These are phyloP conservation scores for Podospora sp. DNA, from an alignment of 495 filamentous ascomycete species.

Conservation along the genomic window DNA sequence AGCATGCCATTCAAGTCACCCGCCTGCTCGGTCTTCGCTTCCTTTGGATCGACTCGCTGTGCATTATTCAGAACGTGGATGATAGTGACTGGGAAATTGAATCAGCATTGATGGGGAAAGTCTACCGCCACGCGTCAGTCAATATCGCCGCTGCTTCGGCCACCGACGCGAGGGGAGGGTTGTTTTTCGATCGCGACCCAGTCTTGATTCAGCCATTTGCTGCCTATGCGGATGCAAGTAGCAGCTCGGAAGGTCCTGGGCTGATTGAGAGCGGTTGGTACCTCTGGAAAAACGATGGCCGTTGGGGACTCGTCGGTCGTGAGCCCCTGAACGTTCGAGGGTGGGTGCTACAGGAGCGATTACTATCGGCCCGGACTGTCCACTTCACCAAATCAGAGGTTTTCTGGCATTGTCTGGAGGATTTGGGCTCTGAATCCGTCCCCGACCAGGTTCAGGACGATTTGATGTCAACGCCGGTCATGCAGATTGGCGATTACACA, in stretches of 20 bases:
- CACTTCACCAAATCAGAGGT: conserved; percentile 37
- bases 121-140: conserved; percentile 34
- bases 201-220: conserved; percentile 2
- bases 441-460: background rate
- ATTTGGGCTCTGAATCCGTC: background rate
- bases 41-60: conserved; percentile 25
- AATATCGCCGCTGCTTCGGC: conserved; percentile 36
- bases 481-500: background rate
- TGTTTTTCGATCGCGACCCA: conserved; percentile 20
- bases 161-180: conserved; percentile 16
- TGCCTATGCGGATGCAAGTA: background rate
- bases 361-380: conserved; percentile 39
- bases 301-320: conserved; percentile 27
- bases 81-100: conserved; percentile 36
- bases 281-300: conserved; percentile 28
- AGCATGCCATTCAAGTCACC: conserved; percentile 28
- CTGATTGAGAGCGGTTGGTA: background rate
- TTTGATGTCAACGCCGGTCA: background rate
- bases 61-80: conserved; percentile 24
- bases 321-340: conserved; percentile 33
- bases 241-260: background rate
- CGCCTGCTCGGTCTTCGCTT: conserved; percentile 22
- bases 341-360: conserved; percentile 44
- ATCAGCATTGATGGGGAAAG: conserved; percentile 35
- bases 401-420: conserved; percentile 40